Percentiles rank a stretch among this genome's conserved stretches.
These are phyloP conservation scores for Adansonia rubrostipa DNA, from an alignment of 441 rosid species.

Conservation along the genomic window DNA sequence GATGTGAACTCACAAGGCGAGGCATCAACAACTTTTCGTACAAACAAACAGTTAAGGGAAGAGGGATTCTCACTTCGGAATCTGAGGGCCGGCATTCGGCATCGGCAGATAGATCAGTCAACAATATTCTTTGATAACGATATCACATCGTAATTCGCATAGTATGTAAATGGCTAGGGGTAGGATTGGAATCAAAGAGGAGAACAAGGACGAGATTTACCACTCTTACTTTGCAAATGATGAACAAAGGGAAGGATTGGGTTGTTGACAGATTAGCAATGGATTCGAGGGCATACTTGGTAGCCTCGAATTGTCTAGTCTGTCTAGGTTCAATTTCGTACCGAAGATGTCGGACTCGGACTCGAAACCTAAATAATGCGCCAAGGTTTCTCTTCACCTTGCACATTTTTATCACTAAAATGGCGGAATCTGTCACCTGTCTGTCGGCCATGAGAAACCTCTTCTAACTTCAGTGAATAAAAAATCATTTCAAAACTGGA, in stretches of 20 bases:
- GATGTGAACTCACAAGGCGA: background rate
- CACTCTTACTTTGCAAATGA: background rate
- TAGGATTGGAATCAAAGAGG: background rate
- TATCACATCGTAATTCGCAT: background rate
- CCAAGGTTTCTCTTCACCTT: no score
- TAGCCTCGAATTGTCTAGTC: no score
- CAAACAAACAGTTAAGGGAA: background rate
- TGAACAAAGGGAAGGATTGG: background rate
- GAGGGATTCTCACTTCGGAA: no score
- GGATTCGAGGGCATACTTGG: no score
- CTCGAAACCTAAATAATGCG: background rate
- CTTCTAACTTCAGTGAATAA: background rate
- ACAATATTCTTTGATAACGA: background rate
- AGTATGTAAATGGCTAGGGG: background rate
- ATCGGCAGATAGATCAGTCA: no score
- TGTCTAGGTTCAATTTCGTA: no score
- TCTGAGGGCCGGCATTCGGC: no score
- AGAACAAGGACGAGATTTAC: background rate
- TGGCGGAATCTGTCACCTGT: background rate
- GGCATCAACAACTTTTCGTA: background rate
- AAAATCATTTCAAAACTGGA: background rate
- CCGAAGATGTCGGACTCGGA: no score
- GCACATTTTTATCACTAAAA: background rate
- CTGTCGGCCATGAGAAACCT: background rate
- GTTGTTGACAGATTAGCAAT: no score